Percentiles rank a stretch among this genome's conserved stretches.
These are phyloP conservation scores for Chaetomidium leptoderma DNA, from an alignment of 495 filamentous ascomycete species.

Conservation along the genomic window DNA sequence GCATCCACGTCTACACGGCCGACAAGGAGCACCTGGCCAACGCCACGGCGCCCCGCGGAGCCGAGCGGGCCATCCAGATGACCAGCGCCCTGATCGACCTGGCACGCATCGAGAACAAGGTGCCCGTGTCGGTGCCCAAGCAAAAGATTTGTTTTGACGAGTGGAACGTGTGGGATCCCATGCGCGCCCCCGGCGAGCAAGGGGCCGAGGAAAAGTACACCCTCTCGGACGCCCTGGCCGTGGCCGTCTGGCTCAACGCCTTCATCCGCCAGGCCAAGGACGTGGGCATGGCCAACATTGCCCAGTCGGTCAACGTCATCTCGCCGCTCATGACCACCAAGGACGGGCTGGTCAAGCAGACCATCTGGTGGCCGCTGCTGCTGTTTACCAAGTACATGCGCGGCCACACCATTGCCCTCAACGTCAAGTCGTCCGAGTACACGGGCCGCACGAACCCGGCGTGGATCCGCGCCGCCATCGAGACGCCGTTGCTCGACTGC, in stretches of 20 bases:
- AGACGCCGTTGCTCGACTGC: constrained; percentile 66
- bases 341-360: constrained; percentile 62
- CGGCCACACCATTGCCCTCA: constrained; percentile 58
- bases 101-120: constrained; percentile 63
- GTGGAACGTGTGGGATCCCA: constrained; percentile 82
- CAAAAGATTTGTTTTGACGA: constrained; percentile 79
- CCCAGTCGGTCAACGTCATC: constrained; percentile 76
- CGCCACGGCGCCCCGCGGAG: constrained; percentile 59
- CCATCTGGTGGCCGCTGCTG: constrained; percentile 72
- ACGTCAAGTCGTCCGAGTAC: constrained; percentile 57
- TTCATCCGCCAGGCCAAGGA: constrained; percentile 70
- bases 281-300: constrained; percentile 77
- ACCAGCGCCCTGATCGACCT: constrained; percentile 65
- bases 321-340: constrained; percentile 67
- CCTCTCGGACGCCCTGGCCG: constrained; percentile 69
- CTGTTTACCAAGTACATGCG: constrained; percentile 72
- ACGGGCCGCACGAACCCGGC: constrained; percentile 59
- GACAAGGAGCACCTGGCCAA: constrained; percentile 51
- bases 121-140: constrained; percentile 51
- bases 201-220: constrained; percentile 71
- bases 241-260: constrained; percentile 69
- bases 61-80: constrained; percentile 71
- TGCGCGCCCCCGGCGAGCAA: constrained; percentile 62
- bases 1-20: constrained; percentile 65
- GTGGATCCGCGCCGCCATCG: constrained; percentile 60